These are phyloP conservation scores for Quercus tomentella DNA, from an alignment of 331 rosid species.

Conservation along the genomic window DNA sequence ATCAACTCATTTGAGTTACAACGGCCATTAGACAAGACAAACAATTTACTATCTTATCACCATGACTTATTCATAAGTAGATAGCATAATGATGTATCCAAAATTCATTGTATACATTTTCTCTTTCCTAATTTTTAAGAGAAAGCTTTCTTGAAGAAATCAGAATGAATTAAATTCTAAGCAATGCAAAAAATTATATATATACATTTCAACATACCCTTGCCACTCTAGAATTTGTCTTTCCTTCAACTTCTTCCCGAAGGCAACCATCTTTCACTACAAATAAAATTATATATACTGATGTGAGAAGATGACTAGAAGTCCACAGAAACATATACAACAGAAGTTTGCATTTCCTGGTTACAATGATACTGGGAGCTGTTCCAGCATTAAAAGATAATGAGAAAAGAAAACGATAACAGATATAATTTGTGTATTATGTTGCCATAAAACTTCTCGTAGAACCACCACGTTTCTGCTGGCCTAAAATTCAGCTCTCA, in stretches of 20 bases:
- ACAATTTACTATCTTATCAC: neutral
- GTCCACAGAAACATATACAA: neutral
- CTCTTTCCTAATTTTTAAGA: neutral
- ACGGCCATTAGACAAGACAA: neutral
- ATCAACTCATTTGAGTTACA: neutral
- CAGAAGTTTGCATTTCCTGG: neutral
- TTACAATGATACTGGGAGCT: neutral
- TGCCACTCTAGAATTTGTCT: constrained; percentile 85
- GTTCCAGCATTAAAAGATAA: neutral
- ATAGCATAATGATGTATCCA: neutral
- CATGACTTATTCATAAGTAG: neutral
- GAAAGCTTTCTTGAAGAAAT: neutral
- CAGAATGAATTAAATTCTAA: neutral
- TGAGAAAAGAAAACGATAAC: neutral
- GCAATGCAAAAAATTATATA: neutral
- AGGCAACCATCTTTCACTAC: constrained; percentile 82
- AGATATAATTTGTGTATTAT: neutral
- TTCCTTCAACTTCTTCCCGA: constrained; percentile 92
- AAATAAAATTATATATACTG: constrained; percentile 7
- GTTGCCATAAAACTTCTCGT: neutral
- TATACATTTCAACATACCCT: constrained; percentile 43
- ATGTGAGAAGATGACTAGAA: neutral
- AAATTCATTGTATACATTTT: neutral
- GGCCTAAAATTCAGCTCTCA: neutral
- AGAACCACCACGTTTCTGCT: neutral